These are phyloP conservation scores for Globisporangium uncinulatum DNA, from an alignment of 352 stramenopile species.

Conservation along the genomic window DNA sequence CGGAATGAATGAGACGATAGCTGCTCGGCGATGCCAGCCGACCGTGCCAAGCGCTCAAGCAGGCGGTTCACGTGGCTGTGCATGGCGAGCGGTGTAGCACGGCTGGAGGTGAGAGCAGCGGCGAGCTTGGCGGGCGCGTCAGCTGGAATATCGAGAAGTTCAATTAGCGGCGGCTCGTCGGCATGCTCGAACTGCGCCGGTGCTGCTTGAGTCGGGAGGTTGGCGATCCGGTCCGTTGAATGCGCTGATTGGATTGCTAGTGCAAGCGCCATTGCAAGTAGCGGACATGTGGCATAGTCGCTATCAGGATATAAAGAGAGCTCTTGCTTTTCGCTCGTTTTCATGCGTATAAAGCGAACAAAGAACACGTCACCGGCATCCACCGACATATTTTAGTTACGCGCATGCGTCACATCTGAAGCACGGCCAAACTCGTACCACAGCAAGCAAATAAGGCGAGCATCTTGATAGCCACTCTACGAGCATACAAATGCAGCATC, in stretches of 20 bases:
- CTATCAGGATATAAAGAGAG: neutral
- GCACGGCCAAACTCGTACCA: neutral
- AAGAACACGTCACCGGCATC: neutral
- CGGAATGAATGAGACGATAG: constrained; percentile 23
- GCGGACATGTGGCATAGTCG: neutral
- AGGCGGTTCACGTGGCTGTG: constrained; percentile 19
- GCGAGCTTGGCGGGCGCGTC: too few relatives aligned
- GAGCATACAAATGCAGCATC: neutral
- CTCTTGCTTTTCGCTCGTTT: neutral
- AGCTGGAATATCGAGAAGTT: too few relatives aligned
- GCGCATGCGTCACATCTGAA: neutral
- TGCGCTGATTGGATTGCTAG: neutral
- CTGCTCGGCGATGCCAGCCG: constrained; percentile 1
- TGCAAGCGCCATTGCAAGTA: neutral
- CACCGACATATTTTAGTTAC: neutral
- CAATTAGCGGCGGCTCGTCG: neutral
- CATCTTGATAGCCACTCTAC: neutral
- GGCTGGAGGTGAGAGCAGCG: too few relatives aligned
- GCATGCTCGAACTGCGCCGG: neutral
- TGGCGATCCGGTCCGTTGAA: neutral
- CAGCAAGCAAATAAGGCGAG: neutral
- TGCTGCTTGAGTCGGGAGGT: neutral
- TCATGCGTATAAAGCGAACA: neutral
- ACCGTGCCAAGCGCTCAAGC: constrained; percentile 6
- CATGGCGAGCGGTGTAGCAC: neutral